Base-by-base conservation (phyloP, 2,329 filamentous ascomycete species). In the Xylaria sp. region DNA sequence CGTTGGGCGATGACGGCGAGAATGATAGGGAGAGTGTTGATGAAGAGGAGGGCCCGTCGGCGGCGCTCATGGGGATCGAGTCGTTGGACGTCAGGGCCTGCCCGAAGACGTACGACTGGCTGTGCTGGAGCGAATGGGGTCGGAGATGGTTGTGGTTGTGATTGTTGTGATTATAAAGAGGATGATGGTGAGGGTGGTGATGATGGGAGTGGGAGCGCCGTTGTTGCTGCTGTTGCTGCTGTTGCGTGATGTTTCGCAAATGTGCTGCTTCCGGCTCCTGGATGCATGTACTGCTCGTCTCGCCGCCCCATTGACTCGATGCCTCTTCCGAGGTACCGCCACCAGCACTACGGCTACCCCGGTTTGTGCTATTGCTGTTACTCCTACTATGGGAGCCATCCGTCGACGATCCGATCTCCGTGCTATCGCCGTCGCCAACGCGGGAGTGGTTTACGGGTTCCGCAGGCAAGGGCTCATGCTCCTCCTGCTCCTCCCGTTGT, bases 61-160 rank as follows among this genome's bases (percentile, higher is more conserved):
- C 28, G 15, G 28, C 28, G 15, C 41, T 46, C 41, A 59, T 55
- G 23, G 56, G 68, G 18, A 65, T 58, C 46, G 65, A 62, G 44
- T 65, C 70, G 32, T 67, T 23, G 3, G 69, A 58, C 6, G 63
- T 64, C 23, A 65, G 20, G 34, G 60, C 63, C 59, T 68, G 65
- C 37, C 65, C 68, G 41, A 60, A 52, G 7, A 48, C 39, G 25
- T 59, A 58, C 25, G 44, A 28, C 15, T 50, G 58, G 25, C 25
- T 23, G 39, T 60, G 23, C 37, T 55, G 57, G 9, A 63, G 25
- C n/a, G 54, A 64, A 7, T 60, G 59, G 18, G 51, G 28, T 10
- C 28, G 52, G 13, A 20, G 32, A 12, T 55, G 18, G 20, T 54
- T 20, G 6, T 54, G 25, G 3, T 18, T 9, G 7, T 54, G 51